Evolutionary conservation across 768 basidiomycete genomes (phyloP), one percentile per base, ranked within the genome.

Genomic region (Boletales sp.): DNA sequence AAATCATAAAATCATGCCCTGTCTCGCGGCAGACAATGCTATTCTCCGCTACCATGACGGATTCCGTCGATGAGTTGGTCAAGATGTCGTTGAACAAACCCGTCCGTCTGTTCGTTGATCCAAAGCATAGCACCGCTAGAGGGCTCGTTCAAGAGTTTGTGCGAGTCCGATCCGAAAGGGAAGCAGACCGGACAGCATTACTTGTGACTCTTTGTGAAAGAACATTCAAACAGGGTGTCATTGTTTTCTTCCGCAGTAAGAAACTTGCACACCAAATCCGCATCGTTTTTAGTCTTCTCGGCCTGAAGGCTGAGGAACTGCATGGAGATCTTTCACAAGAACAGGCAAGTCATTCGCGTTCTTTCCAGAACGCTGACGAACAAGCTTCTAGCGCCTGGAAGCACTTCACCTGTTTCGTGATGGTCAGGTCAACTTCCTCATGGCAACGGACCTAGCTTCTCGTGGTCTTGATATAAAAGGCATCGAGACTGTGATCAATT

Each of bases 11-110:
- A 60, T 81, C 89, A 15, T 97, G 94, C 64, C 94, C 94, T 2
- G 69, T 69, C 18, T 87, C 87, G 21, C 82, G 97, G 34, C 97
- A 98, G 66, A 98, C 97, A 4, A 95, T 99, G 93, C 77, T 99
- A 34, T 99, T 99, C 71, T 97, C 94, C 1, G 97, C 97, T 3
- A 99, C 97, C 1, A 98, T 98, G 89, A 97, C 94, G 5, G 97
- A 99, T 68, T 87, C 89, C 2, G 88, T 98, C 9, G 91, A 97
- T 59, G 87, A 94, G 62, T 80, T 99, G 42, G 89, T 98, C 50
- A 85, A 84, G 62, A 87, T 98, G 79, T 91, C 90, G 12, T 72
- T 98, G 43, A 87, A 92, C 66, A 93, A 87, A 65, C 97, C 97
- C 6, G 90, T 94, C 9, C 81, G 94, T 39, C 77, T 98, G 30